phyloP scores from a whole-genome alignment of 2,329 filamentous ascomycete species.

The Hypoxylon rubiginosum region DNA sequence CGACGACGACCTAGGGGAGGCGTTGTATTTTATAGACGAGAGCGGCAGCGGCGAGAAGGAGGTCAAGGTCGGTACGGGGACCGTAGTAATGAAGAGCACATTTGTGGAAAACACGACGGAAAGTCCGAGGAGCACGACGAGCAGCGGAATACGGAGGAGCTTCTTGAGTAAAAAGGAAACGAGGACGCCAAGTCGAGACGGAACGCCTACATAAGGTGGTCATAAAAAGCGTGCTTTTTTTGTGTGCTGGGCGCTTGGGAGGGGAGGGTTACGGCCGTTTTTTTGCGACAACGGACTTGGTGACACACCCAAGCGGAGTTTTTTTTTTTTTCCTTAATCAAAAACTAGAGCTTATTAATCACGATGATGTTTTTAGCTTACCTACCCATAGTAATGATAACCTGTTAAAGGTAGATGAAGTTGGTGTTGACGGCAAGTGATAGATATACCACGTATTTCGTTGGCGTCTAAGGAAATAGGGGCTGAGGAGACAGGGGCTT shows the following conservation, averaged over 20 bases:
- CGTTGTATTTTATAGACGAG: slow-evolving; percentile 93
- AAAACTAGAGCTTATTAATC: slow-evolving; percentile 20
- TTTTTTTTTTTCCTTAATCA: slow-evolving; percentile 13
- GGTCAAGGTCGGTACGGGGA: slow-evolving; percentile 79
- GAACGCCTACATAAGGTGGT: slow-evolving; percentile 36
- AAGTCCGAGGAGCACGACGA: slow-evolving; percentile 40
- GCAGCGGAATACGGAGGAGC: slow-evolving; percentile 44
- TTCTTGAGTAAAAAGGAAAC: slow-evolving; percentile 49
- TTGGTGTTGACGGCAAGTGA: neutral
- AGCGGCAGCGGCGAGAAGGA: slow-evolving; percentile 78
- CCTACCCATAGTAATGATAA: slow-evolving; percentile 33
- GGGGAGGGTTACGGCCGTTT: slow-evolving; percentile 6
- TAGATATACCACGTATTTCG: neutral
- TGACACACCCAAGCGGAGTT: slow-evolving; percentile 14
- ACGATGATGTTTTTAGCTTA: slow-evolving; percentile 18
- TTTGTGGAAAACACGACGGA: slow-evolving; percentile 67
- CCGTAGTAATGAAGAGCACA: slow-evolving; percentile 78
- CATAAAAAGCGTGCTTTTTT: slow-evolving; percentile 7
- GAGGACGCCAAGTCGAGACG: slow-evolving; percentile 44
- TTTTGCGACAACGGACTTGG: slow-evolving; percentile 22
- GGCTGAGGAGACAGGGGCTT: too few species aligned
- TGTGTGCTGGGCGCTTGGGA: slow-evolving; percentile 20
- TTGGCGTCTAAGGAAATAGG: neutral
- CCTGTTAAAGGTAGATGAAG: neutral
- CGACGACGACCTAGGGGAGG: slow-evolving; percentile 87